These are phyloP conservation scores for Scytalidium lignicola DNA, from an alignment of 2,329 filamentous ascomycete species.

Conservation along the genomic window DNA sequence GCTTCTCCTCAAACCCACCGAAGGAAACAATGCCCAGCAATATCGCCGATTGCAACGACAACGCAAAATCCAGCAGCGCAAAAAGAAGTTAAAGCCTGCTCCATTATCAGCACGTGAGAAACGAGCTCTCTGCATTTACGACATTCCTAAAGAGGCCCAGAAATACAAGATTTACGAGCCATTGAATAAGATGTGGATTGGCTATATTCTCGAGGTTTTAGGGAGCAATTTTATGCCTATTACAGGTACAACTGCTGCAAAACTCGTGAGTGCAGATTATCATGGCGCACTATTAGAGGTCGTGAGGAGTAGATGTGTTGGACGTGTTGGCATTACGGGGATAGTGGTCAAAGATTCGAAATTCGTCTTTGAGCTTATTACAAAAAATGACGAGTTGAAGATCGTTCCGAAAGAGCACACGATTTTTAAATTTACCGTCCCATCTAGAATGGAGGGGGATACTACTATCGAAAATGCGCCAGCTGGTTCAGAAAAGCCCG, in stretches of 20 bases:
- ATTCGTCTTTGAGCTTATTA: conserved; percentile 82
- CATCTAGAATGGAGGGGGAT: conserved; percentile 31
- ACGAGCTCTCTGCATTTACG: conserved; percentile 66
- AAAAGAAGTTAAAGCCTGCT: conserved; percentile 46
- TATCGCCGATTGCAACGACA: conserved; percentile 31
- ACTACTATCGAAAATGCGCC: not conserved
- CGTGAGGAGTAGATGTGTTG: conserved; percentile 72
- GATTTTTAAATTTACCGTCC: conserved; percentile 72
- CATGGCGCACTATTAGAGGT: conserved; percentile 84
- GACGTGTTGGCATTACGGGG: conserved; percentile 76
- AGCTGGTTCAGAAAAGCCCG: not conserved
- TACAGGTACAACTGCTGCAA: conserved; percentile 51
- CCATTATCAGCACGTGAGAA: conserved; percentile 79
- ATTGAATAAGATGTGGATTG: conserved; percentile 73
- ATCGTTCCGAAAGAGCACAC: conserved; percentile 86
- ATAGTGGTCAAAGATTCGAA: conserved; percentile 87
- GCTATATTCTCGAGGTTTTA: conserved; percentile 79
- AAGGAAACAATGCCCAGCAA: conserved; percentile 50
- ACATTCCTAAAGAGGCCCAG: conserved; percentile 62
- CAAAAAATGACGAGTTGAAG: conserved; percentile 64
- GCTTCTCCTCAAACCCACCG: conserved; percentile 71
- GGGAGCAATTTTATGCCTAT: conserved; percentile 37
- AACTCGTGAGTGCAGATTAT: conserved; percentile 81
- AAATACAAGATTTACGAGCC: conserved; percentile 74
- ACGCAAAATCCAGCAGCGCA: conserved; percentile 32